Base-by-base conservation (phyloP, 1,139 yeast genomes). In the Pneumocystis murina region DNA sequence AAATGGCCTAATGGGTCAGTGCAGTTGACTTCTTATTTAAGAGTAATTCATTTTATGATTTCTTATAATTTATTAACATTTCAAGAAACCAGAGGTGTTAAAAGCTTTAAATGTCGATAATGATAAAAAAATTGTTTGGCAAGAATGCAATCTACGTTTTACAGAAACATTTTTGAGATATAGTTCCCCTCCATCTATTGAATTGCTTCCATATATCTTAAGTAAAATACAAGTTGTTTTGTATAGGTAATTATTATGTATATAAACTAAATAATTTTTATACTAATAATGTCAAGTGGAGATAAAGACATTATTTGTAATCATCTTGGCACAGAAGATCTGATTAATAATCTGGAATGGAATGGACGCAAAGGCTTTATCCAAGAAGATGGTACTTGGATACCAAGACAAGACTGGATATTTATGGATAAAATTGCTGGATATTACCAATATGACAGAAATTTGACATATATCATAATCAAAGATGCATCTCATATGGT, bases 401-500 rank as follows among this genome's bases (percentile, higher is more conserved):
- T 69, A 41, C 67, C 65, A n/a, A 64, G 67, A 16, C 62, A 62
- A 28, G 67, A 66, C 4, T 74, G 75, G 76, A 59, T 58, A 17
- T 67, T 70, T 55, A 66, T 70, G n/a, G 72, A 70, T 8, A 62
- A 66, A 4, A 66, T 67, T 1, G 72, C 69, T 1, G 79, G 79
- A 14, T 62, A 66, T 20, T 69, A 72, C 43, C 74, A 70, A 59
- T 64, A 69, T 10, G 91, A 84, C 64, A 80, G 90, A 67, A 88
- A 88, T 70, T 77, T 92, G 70, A 87, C 96, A 0, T 87, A 85
- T 72, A 82, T 88, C 38, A 82, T 84, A 67, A 82, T 91, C 1
- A 83, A 77, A 71, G 83, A 88, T 69, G 82, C 96, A 0, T 85
- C 95, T 3, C 98, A 92, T 72, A 92, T 92, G 99, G 95, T 91